phyloP scores from a whole-genome alignment of 176 grass and related monocot species.

The Oryza australiensis region DNA sequence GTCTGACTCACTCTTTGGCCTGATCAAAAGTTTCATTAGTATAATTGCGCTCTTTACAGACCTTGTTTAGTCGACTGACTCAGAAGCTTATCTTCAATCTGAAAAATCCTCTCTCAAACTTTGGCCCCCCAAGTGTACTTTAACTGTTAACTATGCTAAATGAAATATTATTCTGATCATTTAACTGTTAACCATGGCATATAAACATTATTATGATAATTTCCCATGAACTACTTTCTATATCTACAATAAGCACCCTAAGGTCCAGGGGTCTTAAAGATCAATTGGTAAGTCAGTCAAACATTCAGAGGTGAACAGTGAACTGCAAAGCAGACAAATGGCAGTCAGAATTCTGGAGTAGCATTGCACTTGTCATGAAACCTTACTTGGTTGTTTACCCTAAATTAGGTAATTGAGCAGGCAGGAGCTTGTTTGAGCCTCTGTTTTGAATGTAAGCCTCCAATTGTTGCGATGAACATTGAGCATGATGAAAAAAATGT shows the following conservation, averaged over 20 bases:
- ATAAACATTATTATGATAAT: not conserved
- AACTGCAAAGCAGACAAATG: not conserved
- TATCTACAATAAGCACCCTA: not conserved
- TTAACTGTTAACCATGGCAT: no score
- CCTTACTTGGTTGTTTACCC: not conserved
- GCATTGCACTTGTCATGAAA: not conserved
- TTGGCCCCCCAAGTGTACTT: no score
- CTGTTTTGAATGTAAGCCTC: not conserved
- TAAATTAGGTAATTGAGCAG: not conserved
- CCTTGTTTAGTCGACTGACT: not conserved
- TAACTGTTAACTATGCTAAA: not conserved
- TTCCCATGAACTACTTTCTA: not conserved
- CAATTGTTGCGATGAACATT: not conserved
- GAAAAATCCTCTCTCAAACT: not conserved
- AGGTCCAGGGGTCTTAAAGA: not conserved
- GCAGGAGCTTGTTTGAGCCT: not conserved
- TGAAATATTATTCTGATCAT: no score
- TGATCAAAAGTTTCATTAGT: not conserved
- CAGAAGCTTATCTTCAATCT: not conserved
- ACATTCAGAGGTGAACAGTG: no score
- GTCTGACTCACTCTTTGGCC: not conserved
- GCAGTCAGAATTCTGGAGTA: not conserved
- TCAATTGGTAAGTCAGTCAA: not conserved
- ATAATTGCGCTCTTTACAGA: not conserved
- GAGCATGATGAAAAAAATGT: not conserved